These are phyloP conservation scores for Neurospora tetraspora DNA, from an alignment of 495 filamentous ascomycete species.

Conservation along the genomic window DNA sequence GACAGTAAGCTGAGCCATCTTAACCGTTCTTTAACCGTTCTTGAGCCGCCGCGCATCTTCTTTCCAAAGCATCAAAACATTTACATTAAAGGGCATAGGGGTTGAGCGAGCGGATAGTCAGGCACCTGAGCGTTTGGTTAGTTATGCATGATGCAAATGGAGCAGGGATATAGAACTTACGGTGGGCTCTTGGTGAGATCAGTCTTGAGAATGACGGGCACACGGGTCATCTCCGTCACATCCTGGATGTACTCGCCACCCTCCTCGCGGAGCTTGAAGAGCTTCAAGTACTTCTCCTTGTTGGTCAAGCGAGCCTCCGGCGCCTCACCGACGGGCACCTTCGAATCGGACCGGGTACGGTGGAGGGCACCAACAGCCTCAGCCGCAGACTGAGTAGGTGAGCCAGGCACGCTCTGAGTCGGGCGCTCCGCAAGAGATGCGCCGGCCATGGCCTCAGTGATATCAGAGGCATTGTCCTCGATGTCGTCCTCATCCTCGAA, in stretches of 20 bases:
- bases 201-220: constrained; percentile 95
- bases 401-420: constrained; percentile 92
- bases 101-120: constrained; percentile 96
- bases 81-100: constrained; percentile 88
- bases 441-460: constrained; percentile 74
- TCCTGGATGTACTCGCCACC: constrained; percentile 95
- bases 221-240: constrained; percentile 91
- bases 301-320: constrained; percentile 72
- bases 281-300: constrained; percentile 90
- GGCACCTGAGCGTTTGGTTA: constrained; percentile 54
- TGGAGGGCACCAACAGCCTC: constrained; percentile 60
- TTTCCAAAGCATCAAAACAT: not conserved
- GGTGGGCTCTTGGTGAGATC: constrained; percentile 97
- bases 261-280: constrained; percentile 86
- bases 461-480: constrained; percentile 77
- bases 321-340: constrained; percentile 64
- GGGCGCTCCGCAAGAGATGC: constrained; percentile 79
- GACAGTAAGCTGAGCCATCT: not conserved
- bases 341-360: constrained; percentile 84
- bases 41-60: not conserved
- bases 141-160: constrained; percentile 12
- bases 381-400: constrained; percentile 70
- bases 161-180: constrained; percentile 47
- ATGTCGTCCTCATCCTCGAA: constrained; percentile 65
- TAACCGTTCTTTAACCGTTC: not conserved